Conservation (phyloP, 345 rosid species). For the Passiflora organensis region DNA sequence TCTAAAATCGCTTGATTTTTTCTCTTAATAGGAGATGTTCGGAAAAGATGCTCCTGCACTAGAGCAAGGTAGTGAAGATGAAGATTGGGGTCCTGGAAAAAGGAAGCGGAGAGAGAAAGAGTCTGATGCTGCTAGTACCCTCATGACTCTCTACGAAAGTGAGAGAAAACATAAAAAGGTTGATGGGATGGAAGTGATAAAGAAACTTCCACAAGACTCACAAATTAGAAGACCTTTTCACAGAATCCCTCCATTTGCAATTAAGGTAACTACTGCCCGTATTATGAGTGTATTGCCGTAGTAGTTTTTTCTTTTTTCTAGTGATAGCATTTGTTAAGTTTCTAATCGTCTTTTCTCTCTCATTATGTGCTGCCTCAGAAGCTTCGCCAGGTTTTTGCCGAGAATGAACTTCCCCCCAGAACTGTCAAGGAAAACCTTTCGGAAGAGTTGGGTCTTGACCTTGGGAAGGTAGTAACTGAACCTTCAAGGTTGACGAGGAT, state of each 20-base stretch:
- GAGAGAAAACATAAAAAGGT: slow-evolving; percentile 36
- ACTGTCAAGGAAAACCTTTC: slow-evolving; percentile 67
- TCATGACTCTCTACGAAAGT: slow-evolving; percentile 59
- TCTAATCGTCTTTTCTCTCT: slow-evolving; percentile 9
- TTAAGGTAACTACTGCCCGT: slow-evolving; percentile 58
- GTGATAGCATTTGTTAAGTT: not conserved
- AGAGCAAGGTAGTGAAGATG: slow-evolving; percentile 90
- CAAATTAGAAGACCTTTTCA: slow-evolving; percentile 50
- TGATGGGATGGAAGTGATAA: slow-evolving; percentile 30
- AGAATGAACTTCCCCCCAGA: slow-evolving; percentile 93
- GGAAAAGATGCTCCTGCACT: slow-evolving; percentile 73
- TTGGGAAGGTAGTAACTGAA: slow-evolving; percentile 62
- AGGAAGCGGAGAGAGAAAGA: slow-evolving; percentile 71
- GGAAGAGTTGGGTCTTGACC: slow-evolving; percentile 71
- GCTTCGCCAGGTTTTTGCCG: slow-evolving; percentile 83
- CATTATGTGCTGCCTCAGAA: slow-evolving; percentile 48
- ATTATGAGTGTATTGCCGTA: slow-evolving; percentile 3
- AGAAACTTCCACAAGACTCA: slow-evolving; percentile 32
- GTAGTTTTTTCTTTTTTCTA: slow-evolving; percentile 1
- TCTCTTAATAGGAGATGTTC: slow-evolving; percentile 78
- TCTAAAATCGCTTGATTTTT: slow-evolving; percentile 6
- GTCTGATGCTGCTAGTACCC: slow-evolving; percentile 67
- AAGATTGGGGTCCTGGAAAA: slow-evolving; percentile 96
- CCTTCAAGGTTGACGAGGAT: not conserved
- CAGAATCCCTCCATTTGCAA: slow-evolving; percentile 68